Evolutionary conservation across 306 rosid species (phyloP).

Genomic region (Citrullus mucosospermus): DNA sequence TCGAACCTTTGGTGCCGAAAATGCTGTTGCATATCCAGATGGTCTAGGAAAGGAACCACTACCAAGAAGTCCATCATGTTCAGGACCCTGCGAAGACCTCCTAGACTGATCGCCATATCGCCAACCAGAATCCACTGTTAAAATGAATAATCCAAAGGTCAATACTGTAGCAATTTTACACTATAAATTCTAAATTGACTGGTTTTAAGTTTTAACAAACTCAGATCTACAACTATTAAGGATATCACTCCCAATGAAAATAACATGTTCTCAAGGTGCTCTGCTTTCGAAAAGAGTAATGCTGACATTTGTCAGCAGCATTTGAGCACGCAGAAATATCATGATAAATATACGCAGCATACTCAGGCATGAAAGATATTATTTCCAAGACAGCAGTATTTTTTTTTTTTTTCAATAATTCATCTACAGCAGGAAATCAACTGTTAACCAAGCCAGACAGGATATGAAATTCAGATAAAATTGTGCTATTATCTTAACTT

Average conservation of each 20-base stretch:
- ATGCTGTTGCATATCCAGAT: conserved; percentile 58
- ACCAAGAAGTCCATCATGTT: conserved; percentile 98
- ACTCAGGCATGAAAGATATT: background rate
- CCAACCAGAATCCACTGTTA: conserved; percentile 56
- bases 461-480: background rate
- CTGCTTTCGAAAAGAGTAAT: background rate
- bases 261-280: background rate
- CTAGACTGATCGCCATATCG: conserved; percentile 53
- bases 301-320: background rate
- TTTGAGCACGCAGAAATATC: background rate
- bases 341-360: background rate
- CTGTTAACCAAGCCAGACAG: background rate
- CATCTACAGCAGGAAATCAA: background rate
- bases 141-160: conserved; percentile 12
- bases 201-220: background rate
- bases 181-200: background rate
- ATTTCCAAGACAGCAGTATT: background rate
- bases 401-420: background rate
- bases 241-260: background rate
- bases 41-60: conserved; percentile 96
- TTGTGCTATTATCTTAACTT: background rate
- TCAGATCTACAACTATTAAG: background rate
- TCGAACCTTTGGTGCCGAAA: conserved; percentile 47
- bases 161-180: background rate
- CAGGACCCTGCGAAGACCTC: conserved; percentile 74